Conservation (phyloP, 2,329 filamentous ascomycete genomes). For the Ascochyta pisi region DNA sequence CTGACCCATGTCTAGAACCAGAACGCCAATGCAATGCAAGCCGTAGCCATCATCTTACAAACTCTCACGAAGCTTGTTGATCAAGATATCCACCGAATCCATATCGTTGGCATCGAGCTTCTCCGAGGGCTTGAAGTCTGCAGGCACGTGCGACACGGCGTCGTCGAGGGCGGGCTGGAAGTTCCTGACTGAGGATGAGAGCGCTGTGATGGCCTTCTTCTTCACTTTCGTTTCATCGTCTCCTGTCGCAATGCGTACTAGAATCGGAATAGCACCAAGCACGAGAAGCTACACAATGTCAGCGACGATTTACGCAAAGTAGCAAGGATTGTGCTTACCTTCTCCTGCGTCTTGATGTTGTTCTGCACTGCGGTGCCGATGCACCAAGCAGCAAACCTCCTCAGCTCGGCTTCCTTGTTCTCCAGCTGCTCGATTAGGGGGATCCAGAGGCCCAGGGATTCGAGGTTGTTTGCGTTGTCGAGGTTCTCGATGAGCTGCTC, state of each 20-base stretch:
- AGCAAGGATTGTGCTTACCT: conserved; percentile 50
- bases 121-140: conserved; percentile 63
- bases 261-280: conserved; percentile 70
- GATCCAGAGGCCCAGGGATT: conserved; percentile 78
- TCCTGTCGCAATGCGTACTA: conserved; percentile 70
- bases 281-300: conserved; percentile 56
- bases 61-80: conserved; percentile 62
- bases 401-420: conserved; percentile 72
- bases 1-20: conserved; percentile 28
- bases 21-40: conserved; percentile 36
- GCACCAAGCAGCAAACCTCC: conserved; percentile 92
- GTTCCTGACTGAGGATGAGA: conserved; percentile 86
- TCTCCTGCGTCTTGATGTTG: conserved; percentile 84
- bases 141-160: conserved; percentile 70
- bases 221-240: conserved; percentile 70
- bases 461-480: conserved; percentile 97
- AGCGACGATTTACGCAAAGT: conserved; percentile 7
- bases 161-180: conserved; percentile 77
- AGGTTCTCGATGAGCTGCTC: conserved; percentile 52
- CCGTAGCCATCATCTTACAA: conserved; percentile 15
- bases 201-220: conserved; percentile 86
- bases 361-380: conserved; percentile 95
- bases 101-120: conserved; percentile 85
- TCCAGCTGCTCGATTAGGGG: conserved; percentile 76
- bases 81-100: conserved; percentile 80